A percentile compares a stretch with the other conserved stretches of the same genome.
Evolutionary conservation across 2,329 filamentous ascomycete genomes (phyloP).

Genomic region (Aspergillus sp.): DNA sequence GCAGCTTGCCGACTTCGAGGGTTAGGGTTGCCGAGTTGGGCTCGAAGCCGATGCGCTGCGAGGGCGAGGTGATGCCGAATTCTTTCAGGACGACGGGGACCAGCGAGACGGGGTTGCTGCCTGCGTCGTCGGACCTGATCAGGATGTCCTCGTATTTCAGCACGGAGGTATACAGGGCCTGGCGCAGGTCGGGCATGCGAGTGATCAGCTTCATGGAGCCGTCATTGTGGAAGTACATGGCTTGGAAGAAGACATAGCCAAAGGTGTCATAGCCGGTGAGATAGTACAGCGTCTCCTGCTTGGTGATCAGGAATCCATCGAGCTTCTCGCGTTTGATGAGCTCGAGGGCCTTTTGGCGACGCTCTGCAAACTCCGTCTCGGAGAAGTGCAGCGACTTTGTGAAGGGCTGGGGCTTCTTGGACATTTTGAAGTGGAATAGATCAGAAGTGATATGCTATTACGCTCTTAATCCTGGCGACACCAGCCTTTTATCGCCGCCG

Average conservation of each 20-base stretch:
- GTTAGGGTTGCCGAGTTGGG: conserved; percentile 41
- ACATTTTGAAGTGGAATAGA: not conserved
- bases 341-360: conserved; percentile 22
- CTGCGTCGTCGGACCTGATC: conserved; percentile 30
- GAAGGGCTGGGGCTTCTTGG: conserved; percentile 19
- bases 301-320: conserved; percentile 36
- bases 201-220: conserved; percentile 34
- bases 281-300: conserved; percentile 33
- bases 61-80: conserved; percentile 29
- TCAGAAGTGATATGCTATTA: too few relatives aligned
- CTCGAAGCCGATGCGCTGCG: conserved; percentile 33
- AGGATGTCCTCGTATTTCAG: conserved; percentile 30
- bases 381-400: conserved; percentile 31
- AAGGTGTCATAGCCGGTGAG: conserved; percentile 37
- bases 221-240: conserved; percentile 38
- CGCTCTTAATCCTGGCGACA: too few relatives aligned
- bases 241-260: conserved; percentile 39
- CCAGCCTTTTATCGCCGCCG: too few relatives aligned
- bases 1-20: conserved; percentile 32
- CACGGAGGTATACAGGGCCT: conserved; percentile 35
- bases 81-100: conserved; percentile 30
- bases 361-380: conserved; percentile 24
- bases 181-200: conserved; percentile 28
- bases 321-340: conserved; percentile 35
- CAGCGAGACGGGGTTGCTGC: conserved; percentile 30